Evolutionary conservation across 139 green algal species (phyloP), one percentile per base, ranked within the genome.

Genomic region (Coelastrella sp.): DNA sequence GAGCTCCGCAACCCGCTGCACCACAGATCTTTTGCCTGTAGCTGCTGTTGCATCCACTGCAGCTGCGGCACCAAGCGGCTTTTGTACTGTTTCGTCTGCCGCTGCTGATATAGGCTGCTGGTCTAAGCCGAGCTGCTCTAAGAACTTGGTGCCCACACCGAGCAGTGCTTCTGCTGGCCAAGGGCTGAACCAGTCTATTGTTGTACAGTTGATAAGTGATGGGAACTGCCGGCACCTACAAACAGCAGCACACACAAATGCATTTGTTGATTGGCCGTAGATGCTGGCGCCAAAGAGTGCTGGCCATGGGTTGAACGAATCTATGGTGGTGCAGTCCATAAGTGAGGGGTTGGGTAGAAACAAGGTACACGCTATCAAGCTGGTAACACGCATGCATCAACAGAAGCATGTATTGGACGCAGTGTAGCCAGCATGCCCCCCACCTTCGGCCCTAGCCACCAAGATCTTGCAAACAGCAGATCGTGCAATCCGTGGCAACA

Each of bases 141-240:
- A 73, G 60, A 93, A 92, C 7, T 79, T 75, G 1, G 78, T 83
- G 80, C 76, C 91, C 3, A 96, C 93, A 4, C 89, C 93, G n/a
- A 94, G 81, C 17, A 96, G 91, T 4, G 95, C 95, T 10, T 95
- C 92, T 16, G 81, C 59, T 13, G 94, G 94, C 94, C 94, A 96
- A 47, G 94, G 88, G 59, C 79, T 94, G 92, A 96, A 98, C 96
- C 96, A 98, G 91, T 98, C 95, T 54, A 98, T 97, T 78, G 96
- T 98, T 91, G 84, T 92, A 93, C 95, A 98, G 87, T 95, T 96
- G 89, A 97, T 94, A 13, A 98, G 93, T 5, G 94, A 95, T 1
- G 96, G 96, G 86, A 97, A 97, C 65, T 94, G 90, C 20, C 92
- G 90, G 87, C 92, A 94, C 71, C 91, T 93, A 87, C 7, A 20